Conservation (phyloP, 768 basidiomycete genomes). For the Leucocoprinus birnbaumii region DNA sequence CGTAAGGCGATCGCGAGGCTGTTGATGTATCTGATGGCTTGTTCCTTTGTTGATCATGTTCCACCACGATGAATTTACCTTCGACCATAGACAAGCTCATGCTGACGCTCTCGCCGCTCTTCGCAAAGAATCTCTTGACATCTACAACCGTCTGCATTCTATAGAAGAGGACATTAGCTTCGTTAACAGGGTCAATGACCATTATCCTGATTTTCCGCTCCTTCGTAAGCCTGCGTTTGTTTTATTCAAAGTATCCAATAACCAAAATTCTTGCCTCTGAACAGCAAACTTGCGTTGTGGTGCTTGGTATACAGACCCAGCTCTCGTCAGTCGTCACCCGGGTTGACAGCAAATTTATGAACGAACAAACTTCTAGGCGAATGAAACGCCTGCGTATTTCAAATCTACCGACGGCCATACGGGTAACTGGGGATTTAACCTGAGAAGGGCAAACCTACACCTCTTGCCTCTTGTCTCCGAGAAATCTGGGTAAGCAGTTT, state of each 20-base stretch:
- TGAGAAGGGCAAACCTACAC: conserved; percentile 82
- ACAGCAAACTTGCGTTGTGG: conserved; percentile 92
- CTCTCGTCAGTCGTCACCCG: conserved; percentile 37
- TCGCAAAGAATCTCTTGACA: conserved; percentile 67
- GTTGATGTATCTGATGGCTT: too few relatives aligned
- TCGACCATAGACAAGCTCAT: background rate
- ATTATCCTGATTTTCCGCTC: conserved; percentile 45
- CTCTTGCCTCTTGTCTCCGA: conserved; percentile 56
- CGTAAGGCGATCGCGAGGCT: too few relatives aligned
- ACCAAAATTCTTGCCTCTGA: background rate
- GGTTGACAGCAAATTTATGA: background rate
- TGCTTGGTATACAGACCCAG: conserved; percentile 87
- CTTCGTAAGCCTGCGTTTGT: conserved; percentile 35
- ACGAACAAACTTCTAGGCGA: conserved; percentile 21
- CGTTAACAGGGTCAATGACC: conserved; percentile 48
- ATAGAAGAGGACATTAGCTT: conserved; percentile 77
- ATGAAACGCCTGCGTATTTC: conserved; percentile 67
- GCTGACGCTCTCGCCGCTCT: conserved; percentile 43
- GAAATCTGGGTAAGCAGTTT: conserved; percentile 49
- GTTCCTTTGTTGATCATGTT: conserved; percentile 1
- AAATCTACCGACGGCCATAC: conserved; percentile 91
- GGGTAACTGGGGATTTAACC: conserved; percentile 81
- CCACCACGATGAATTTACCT: background rate
- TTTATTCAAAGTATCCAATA: background rate
- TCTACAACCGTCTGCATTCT: conserved; percentile 87